These are phyloP conservation scores for Babesia divergens DNA, from an alignment of 169 alveolate genomes.

Conservation along the genomic window DNA sequence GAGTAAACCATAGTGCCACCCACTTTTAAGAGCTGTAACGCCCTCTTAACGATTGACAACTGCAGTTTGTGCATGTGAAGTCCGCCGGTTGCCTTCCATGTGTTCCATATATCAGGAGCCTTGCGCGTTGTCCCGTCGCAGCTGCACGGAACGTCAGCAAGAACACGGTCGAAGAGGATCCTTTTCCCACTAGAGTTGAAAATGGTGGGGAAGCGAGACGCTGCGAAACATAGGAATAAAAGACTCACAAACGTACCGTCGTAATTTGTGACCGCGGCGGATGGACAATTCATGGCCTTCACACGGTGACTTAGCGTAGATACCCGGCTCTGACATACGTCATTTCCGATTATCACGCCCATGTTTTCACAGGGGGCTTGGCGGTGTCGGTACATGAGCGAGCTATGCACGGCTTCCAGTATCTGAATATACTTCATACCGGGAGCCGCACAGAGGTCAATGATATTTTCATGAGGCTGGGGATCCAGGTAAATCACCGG, in stretches of 20 bases:
- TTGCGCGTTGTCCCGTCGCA: constrained; percentile 97
- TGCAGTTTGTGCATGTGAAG: constrained; percentile 86
- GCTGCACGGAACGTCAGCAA: constrained; percentile 96
- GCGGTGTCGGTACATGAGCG: constrained; percentile 11
- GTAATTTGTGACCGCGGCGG: constrained; percentile 47
- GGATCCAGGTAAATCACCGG: constrained; percentile 90
- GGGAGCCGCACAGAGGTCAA: constrained; percentile 98
- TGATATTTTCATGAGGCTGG: constrained; percentile 82
- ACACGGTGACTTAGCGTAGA: constrained; percentile 53
- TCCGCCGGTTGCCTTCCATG: constrained; percentile 92
- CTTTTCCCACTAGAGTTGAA: constrained; percentile 22
- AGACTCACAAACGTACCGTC: constrained; percentile 22
- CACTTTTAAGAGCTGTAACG: constrained; percentile 71
- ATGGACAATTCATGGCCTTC: constrained; percentile 35
- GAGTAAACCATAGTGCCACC: constrained; percentile 86
- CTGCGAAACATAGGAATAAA: not conserved
- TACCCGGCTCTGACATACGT: constrained; percentile 51
- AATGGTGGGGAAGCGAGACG: constrained; percentile 52
- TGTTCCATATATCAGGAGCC: constrained; percentile 88
- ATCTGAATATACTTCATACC: constrained; percentile 70
- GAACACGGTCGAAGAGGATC: constrained; percentile 43
- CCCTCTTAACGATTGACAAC: constrained; percentile 86
- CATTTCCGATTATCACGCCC: constrained; percentile 67
- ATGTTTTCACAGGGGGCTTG: constrained; percentile 23
- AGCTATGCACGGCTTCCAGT: constrained; percentile 36